phyloP scores from a whole-genome alignment of 164 flowering plant species.

The Brasenia schreberi region DNA sequence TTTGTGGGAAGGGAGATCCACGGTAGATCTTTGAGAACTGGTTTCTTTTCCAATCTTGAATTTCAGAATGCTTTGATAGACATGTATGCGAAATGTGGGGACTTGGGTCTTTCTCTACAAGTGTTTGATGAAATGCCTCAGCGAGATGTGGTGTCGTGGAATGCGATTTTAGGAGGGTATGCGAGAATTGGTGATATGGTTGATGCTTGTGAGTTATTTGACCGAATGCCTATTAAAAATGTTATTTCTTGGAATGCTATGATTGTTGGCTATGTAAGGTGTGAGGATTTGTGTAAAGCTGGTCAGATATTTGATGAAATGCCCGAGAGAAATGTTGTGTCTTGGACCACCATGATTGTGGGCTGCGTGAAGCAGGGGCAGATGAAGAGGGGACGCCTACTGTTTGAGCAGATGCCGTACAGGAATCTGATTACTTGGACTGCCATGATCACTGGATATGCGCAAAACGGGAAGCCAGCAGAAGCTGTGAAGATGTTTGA shows the following conservation, averaged over 20 bases:
- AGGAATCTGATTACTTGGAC: conserved; percentile 27
- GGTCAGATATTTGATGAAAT: conserved; percentile 2
- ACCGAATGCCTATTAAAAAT: conserved; percentile 16
- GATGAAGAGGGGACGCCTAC: neutral
- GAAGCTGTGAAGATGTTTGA: conserved; percentile 10
- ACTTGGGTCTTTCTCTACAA: neutral
- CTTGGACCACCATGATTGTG: conserved; percentile 3
- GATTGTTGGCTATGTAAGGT: neutral
- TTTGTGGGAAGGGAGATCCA: conserved; percentile 14
- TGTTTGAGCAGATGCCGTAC: conserved; percentile 10
- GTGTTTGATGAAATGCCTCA: conserved; percentile 20
- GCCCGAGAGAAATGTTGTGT: conserved; percentile 4
- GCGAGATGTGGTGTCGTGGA: conserved; percentile 16
- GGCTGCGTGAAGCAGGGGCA: neutral
- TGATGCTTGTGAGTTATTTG: conserved; percentile 15
- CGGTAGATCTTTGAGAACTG: conserved; percentile 12
- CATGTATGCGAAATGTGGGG: conserved; percentile 22
- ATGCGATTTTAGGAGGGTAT: conserved; percentile 21
- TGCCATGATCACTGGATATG: conserved; percentile 15
- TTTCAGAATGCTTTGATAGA: conserved; percentile 19
- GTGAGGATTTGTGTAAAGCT: neutral
- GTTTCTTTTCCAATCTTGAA: conserved; percentile 7
- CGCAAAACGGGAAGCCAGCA: conserved; percentile 13
- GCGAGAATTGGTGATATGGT: conserved; percentile 9
- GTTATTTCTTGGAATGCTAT: conserved; percentile 16